A percentile compares a stretch with the other conserved stretches of the same genome.
phyloP scores from a whole-genome alignment of 2,329 filamentous ascomycete species.

The Zymoseptoria pseudotritici region DNA sequence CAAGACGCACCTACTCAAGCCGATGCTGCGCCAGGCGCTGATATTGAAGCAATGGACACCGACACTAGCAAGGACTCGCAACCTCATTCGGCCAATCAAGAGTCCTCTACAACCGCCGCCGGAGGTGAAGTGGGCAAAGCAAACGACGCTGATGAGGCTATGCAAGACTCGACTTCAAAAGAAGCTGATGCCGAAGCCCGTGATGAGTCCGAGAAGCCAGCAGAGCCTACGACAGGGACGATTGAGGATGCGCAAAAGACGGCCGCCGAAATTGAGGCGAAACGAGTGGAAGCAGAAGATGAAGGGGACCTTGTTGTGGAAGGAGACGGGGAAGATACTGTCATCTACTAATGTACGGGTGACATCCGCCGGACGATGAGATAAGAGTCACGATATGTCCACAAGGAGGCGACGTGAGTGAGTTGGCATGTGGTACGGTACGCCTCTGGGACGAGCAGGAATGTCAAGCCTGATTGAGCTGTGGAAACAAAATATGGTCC shows the following conservation, averaged over 20 bases:
- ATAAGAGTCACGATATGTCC: not conserved
- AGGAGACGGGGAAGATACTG: constrained; percentile 72
- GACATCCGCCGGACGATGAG: not conserved
- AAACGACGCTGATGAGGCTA: not conserved
- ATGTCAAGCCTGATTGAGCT: no score
- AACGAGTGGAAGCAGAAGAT: constrained; percentile 48
- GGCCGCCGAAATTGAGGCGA: constrained; percentile 13
- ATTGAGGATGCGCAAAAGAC: constrained; percentile 1
- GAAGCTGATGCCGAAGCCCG: constrained; percentile 7
- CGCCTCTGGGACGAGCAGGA: no score
- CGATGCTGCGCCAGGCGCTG: not conserved
- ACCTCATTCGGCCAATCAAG: not conserved
- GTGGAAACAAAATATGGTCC: no score
- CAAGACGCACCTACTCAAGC: not conserved
- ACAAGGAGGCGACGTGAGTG: not conserved
- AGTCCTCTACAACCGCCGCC: not conserved
- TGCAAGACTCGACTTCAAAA: not conserved
- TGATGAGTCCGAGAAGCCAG: not conserved
- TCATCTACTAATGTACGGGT: constrained; percentile 63
- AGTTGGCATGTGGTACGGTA: not conserved
- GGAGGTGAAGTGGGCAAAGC: not conserved
- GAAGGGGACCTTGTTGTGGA: constrained; percentile 71
- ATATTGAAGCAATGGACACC: constrained; percentile 1
- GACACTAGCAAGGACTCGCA: not conserved
- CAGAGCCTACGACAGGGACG: constrained; percentile 10